Percentiles rank a stretch among this genome's conserved stretches.
These are phyloP conservation scores for Lizonia empirigonia DNA, from an alignment of 2,329 filamentous ascomycete species.

Conservation along the genomic window DNA sequence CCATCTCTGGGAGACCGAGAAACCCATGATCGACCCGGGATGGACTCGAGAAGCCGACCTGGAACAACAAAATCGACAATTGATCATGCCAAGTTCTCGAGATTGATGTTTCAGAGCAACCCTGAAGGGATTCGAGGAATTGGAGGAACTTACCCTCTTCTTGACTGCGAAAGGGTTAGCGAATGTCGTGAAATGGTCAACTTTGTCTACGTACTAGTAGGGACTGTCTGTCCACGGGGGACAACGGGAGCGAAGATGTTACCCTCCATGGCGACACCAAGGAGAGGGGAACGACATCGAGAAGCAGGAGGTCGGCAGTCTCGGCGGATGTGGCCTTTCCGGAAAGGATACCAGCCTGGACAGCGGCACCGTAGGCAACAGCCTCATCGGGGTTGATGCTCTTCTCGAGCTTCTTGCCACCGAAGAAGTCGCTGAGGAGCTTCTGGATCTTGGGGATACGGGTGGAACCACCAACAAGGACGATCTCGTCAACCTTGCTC, in stretches of 20 bases:
- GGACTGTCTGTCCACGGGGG: conserved; percentile 64
- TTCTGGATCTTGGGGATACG: conserved; percentile 99
- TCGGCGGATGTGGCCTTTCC: conserved; percentile 97
- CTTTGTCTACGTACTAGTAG: conserved; percentile 53
- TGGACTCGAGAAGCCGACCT: not conserved
- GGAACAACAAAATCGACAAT: not conserved
- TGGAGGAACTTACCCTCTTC: not conserved
- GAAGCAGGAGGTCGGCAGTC: conserved; percentile 89
- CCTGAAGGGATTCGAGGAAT: not conserved
- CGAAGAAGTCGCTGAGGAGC: conserved; percentile 98
- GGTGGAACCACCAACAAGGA: conserved; percentile 97
- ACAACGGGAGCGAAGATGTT: conserved; percentile 98
- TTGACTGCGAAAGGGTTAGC: not conserved
- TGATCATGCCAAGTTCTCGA: not conserved
- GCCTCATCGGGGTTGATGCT: conserved; percentile 99
- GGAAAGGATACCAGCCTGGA: conserved; percentile 98
- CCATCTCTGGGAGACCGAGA: not conserved
- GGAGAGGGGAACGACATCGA: conserved; percentile 96
- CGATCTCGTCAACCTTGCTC: conserved; percentile 94
- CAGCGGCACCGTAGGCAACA: conserved; percentile 97
- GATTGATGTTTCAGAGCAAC: too few species aligned
- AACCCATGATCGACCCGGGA: not conserved
- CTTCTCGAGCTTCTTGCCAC: conserved; percentile 99
- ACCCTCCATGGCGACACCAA: conserved; percentile 99
- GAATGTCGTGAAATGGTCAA: not conserved